Base-by-base conservation (phyloP, 140 eudicot genomes). In the Erigeron philadelphicus region DNA sequence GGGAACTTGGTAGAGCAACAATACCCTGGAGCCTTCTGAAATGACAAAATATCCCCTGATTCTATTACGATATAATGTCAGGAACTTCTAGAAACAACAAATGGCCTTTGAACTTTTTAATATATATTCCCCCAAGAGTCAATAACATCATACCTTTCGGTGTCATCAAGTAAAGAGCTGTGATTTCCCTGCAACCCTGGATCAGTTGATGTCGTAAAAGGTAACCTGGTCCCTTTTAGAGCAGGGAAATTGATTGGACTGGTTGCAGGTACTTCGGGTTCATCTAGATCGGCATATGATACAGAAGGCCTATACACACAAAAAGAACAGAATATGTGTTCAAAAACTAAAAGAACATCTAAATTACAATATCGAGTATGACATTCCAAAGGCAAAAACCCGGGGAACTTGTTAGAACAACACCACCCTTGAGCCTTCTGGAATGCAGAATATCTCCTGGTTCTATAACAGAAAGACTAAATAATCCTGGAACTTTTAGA, bases 181-280 rank as follows among this genome's bases (percentile, higher is more conserved):
- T 66, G 18, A 41, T 79, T 76, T 12, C 81, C 83, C 67, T 59
- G 78, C 61, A 70, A 77, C 64, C 15, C 80, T 71, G 72, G 76
- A 65, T 78, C 85, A 65, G 70, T 52, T 75, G 83, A 48, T 74
- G 81, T n/a, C 65, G 67, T 43, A 74, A 73, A 63, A 42, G 95
- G 96, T 69, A 78, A 74, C 83, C 83, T 80, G 66, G 75, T 82
- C 82, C 86, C 82, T 67, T 86, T 89, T 35, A 76, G 79, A 74
- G 59, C 81, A 58, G 95, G 76, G 43, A 62, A n/a, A 71, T 72
- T 76, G 23, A 55, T 67, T 64, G 78, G 80, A 80, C 76, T 82
- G 19, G 56, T 65, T 59, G 72, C 72, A 72, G 76, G 69, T 67
- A 48, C 78, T 82, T 84, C 84, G 43, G 72, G 75, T 55, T 59